Percentiles rank a stretch among this genome's conserved stretches.
phyloP scores from a whole-genome alignment of 2,329 filamentous ascomycete genomes.

The Clarireedia monteithiana region DNA sequence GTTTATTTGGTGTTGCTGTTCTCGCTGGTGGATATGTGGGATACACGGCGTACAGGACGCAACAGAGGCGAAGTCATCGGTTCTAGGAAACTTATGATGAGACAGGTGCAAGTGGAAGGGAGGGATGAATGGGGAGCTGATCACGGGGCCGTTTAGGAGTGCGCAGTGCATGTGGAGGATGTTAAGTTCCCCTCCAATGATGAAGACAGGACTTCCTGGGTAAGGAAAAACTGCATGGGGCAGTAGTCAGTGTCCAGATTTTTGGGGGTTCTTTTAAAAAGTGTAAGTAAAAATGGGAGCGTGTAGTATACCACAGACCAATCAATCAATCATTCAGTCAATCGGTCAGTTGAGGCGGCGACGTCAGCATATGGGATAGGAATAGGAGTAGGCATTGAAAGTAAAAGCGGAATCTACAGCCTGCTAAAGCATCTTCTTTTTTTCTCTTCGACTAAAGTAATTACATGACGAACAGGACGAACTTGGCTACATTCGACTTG shows the following conservation, averaged over 20 bases:
- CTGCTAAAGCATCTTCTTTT: too few relatives aligned
- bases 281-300: background rate
- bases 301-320: background rate
- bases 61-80: constrained; percentile 27
- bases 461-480: too few relatives aligned
- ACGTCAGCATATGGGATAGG: background rate
- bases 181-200: too few relatives aligned
- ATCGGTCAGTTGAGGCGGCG: too few relatives aligned
- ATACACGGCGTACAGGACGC: constrained; percentile 69
- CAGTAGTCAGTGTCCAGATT: background rate
- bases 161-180: too few relatives aligned
- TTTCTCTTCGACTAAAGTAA: too few relatives aligned
- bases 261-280: too few relatives aligned
- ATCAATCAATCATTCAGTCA: background rate
- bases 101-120: background rate
- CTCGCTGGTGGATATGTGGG: constrained; percentile 74
- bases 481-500: too few relatives aligned
- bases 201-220: too few relatives aligned
- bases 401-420: background rate
- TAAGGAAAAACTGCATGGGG: background rate
- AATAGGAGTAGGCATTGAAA: background rate
- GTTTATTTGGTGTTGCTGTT: constrained; percentile 64
- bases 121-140: background rate
- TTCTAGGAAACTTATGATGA: constrained; percentile 18
- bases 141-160: too few relatives aligned